Percentiles rank a stretch among this genome's conserved stretches.
Evolutionary conservation across 1,284 basidiomycete genomes (phyloP).

Genomic region (Sporisorium scitamineum): DNA sequence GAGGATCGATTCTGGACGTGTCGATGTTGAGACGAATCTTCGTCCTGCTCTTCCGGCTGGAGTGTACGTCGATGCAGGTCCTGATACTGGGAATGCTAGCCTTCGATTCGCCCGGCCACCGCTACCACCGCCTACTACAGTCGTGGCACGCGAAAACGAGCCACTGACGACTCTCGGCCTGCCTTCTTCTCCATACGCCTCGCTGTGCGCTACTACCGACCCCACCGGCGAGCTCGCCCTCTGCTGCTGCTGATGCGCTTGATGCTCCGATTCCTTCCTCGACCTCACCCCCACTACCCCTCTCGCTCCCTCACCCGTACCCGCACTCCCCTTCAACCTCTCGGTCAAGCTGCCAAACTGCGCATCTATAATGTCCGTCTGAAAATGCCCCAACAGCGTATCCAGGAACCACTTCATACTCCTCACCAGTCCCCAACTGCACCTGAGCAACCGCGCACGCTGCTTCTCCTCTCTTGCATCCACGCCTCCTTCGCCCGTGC

Average conservation of each 20-base stretch:
- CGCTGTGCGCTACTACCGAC: constrained; percentile 25
- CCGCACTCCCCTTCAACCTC: constrained; percentile 70
- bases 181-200: constrained; percentile 28
- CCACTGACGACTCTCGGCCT: constrained; percentile 25
- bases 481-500: constrained; percentile 85
- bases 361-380: constrained; percentile 88
- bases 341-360: constrained; percentile 80
- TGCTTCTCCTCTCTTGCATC: constrained; percentile 75
- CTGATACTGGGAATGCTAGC: constrained; percentile 45
- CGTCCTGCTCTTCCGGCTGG: constrained; percentile 21
- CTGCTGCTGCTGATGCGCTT: constrained; percentile 1
- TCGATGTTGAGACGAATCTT: constrained; percentile 35
- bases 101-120: constrained; percentile 15
- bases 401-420: constrained; percentile 93
- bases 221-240: constrained; percentile 18
- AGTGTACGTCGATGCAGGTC: constrained; percentile 23
- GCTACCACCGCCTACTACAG: constrained; percentile 16
- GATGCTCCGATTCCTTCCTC: constrained; percentile 34
- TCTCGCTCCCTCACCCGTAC: background rate
- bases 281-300: constrained; percentile 5
- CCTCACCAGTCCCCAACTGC: constrained; percentile 84
- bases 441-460: constrained; percentile 75
- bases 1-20: constrained; percentile 31
- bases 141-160: constrained; percentile 21
- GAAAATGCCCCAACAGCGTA: constrained; percentile 75